Evolutionary conservation across 1,139 yeast species (phyloP), one percentile per base, ranked within the genome.

Genomic region (Yamadazyma triangularis): DNA sequence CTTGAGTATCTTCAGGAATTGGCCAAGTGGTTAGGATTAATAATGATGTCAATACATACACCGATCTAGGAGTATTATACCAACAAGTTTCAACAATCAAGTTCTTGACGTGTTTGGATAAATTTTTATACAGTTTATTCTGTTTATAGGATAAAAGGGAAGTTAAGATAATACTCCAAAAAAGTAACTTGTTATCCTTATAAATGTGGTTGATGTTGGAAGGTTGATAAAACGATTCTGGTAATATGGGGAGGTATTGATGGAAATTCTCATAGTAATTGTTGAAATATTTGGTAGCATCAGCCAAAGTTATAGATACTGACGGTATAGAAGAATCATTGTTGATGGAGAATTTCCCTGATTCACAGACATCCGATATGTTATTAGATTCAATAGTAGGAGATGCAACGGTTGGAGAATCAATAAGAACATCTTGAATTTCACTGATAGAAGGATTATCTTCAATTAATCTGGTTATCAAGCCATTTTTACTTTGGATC

Each of bases 1-100:
- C 53, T 23, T 47, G 38, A 13, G 48, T 41, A 18, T 51, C 50
- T 15, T 49, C 40, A 5, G 72, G 73, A 23, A 67, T 51, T n/a
- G 73, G 70, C 74, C 74, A 68, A 3, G 73, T 65, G 7, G 73
- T 67, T 33, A 68, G 55, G 16, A 68, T 56, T 26, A 67, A 50
- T 28, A 68, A 53, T 3, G 73, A 56, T 6, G 64, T 53, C 19
- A 68, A 47, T 7, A 66, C 59, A 38, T 63, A 65, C 12, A 67
- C 60, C 15, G 70, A 63, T 39, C 73, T 54, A 8, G 74, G 74
- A 15, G 73, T 68, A 28, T 58, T 53, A 32, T 62, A 50, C 74
- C 73, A 68, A 45, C 73, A 65, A 34, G 55, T 60, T 29, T 56
- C 57, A 26, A 66, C 73, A 25, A 67, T 71, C 41, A 66, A 51